Percentiles rank a stretch among this genome's conserved stretches.
Conservation (phyloP, 2,329 filamentous ascomycete species). For the Cordyceps cateniannulata region DNA sequence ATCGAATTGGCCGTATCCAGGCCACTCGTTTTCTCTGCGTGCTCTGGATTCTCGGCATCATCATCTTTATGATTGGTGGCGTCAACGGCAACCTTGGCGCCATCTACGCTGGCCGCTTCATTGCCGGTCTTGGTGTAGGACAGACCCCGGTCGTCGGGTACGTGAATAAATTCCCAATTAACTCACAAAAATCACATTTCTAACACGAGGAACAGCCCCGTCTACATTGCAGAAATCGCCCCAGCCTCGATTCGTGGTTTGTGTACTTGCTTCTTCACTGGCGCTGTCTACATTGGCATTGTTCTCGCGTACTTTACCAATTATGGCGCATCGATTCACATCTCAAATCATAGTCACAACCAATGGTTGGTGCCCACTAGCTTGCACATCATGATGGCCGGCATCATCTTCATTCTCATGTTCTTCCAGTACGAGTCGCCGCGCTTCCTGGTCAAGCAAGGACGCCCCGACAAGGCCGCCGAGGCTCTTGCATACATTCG, state of each 20-base stretch:
- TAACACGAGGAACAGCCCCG: constrained; percentile 33
- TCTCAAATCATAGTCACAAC: constrained; percentile 38
- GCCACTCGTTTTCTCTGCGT: constrained; percentile 52
- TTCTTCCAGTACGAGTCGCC: constrained; percentile 66
- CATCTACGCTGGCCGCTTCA: constrained; percentile 60
- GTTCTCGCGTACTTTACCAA: constrained; percentile 74
- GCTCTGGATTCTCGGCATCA: constrained; percentile 52
- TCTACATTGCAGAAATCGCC: constrained; percentile 68
- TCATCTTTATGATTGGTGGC: constrained; percentile 48
- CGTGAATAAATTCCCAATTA: constrained; percentile 13
- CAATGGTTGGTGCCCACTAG: constrained; percentile 64
- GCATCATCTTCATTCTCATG: constrained; percentile 62
- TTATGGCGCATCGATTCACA: constrained; percentile 50
- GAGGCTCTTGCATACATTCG: constrained; percentile 51
- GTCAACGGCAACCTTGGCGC: constrained; percentile 46
- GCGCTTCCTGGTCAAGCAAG: constrained; percentile 61
- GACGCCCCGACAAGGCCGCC: constrained; percentile 52
- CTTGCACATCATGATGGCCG: constrained; percentile 71
- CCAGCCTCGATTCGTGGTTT: constrained; percentile 64
- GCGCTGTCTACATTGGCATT: constrained; percentile 65
- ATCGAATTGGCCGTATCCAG: constrained; percentile 57
- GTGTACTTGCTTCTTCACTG: constrained; percentile 54
- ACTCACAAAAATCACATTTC: not conserved
- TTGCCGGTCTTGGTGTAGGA: constrained; percentile 59
- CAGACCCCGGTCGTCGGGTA: constrained; percentile 59